These are phyloP conservation scores for Monosporascus sp. DNA, from an alignment of 2,329 filamentous ascomycete genomes.

Conservation along the genomic window DNA sequence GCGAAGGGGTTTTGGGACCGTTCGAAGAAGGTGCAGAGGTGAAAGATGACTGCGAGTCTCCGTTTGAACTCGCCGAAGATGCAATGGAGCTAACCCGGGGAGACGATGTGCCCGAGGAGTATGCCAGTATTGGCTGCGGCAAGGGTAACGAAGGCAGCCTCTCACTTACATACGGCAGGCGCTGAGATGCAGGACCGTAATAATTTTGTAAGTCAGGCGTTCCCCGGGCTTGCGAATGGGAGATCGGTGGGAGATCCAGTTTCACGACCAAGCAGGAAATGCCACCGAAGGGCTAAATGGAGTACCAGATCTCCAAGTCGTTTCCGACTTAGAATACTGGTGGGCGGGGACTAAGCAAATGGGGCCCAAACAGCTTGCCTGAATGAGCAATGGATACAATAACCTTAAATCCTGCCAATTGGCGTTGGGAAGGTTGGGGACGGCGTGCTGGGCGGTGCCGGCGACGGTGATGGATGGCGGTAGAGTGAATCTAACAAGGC, in stretches of 20 bases:
- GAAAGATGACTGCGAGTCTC: constrained; percentile 49
- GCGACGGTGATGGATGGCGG: not conserved
- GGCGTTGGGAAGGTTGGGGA: not conserved
- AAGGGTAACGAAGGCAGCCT: constrained; percentile 67
- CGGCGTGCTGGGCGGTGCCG: not conserved
- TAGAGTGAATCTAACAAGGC: not conserved
- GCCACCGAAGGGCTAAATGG: constrained; percentile 15
- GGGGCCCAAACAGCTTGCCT: constrained; percentile 2
- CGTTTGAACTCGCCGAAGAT: constrained; percentile 46
- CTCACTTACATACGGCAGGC: constrained; percentile 64
- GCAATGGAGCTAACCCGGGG: constrained; percentile 73
- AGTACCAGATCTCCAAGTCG: not conserved
- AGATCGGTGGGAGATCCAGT: constrained; percentile 88
- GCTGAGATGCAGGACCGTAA: constrained; percentile 62
- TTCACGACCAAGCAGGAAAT: constrained; percentile 63
- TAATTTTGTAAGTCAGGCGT: constrained; percentile 61
- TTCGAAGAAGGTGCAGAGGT: constrained; percentile 51
- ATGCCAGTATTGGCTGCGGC: constrained; percentile 63
- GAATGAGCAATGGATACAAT: not conserved
- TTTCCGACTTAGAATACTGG: constrained; percentile 8
- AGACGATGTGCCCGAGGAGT: constrained; percentile 66
- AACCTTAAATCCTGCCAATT: not conserved
- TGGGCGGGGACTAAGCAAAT: constrained; percentile 7
- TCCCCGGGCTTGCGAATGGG: constrained; percentile 76
- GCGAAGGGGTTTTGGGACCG: constrained; percentile 74